A percentile compares a stretch with the other conserved stretches of the same genome.
These are phyloP conservation scores for Penicillium odoratum DNA, from an alignment of 495 filamentous ascomycete genomes.

Conservation along the genomic window DNA sequence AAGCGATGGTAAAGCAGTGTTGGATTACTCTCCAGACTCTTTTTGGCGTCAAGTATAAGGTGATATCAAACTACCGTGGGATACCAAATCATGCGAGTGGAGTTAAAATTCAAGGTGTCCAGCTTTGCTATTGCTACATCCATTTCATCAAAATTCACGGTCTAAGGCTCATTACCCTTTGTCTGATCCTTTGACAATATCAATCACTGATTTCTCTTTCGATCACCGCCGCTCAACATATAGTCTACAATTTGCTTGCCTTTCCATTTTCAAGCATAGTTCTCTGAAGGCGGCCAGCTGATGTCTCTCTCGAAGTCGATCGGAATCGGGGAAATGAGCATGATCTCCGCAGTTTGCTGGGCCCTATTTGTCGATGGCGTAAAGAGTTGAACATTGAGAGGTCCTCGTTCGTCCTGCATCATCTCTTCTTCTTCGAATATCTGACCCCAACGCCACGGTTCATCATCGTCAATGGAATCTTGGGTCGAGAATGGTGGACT, in stretches of 20 bases:
- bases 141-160: not conserved
- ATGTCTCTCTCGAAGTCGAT: not conserved
- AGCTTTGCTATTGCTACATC: not conserved
- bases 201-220: not conserved
- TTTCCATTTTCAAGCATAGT: not conserved
- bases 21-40: no score
- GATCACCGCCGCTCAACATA: not conserved
- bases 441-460: not conserved
- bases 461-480: not conserved
- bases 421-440: not conserved
- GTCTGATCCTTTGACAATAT: not conserved
- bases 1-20: not conserved
- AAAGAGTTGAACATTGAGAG: not conserved
- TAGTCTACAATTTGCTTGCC: not conserved
- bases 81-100: not conserved
- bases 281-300: not conserved
- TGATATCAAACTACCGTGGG: not conserved
- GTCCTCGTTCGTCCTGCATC: not conserved
- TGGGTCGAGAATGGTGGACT: not conserved
- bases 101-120: not conserved
- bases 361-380: not conserved
- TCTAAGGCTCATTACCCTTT: not conserved
- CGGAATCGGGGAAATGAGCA: not conserved
- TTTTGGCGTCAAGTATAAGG: not conserved
- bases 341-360: not conserved